Conservation (phyloP, 768 basidiomycete species). For the Suillus variegatus region DNA sequence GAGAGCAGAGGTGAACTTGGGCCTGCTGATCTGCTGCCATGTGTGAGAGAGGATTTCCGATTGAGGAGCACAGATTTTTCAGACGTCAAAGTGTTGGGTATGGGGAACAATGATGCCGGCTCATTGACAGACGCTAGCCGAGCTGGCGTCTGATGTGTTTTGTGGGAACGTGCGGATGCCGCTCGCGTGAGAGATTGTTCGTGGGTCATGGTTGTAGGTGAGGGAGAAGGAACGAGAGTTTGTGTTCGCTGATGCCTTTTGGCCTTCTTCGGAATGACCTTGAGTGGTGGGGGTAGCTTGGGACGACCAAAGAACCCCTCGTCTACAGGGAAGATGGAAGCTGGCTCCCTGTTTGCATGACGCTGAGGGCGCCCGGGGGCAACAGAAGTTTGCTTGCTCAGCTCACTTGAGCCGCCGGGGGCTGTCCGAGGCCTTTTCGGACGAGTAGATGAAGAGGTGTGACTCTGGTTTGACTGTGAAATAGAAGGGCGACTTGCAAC, state of each 20-base stretch:
- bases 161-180: not conserved
- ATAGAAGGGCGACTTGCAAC: not conserved
- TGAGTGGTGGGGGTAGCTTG: slow-evolving; percentile 19
- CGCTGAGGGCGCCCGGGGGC: not conserved
- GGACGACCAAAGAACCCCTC: slow-evolving; percentile 25
- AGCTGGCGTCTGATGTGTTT: not conserved
- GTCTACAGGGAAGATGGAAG: slow-evolving; percentile 16
- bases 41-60: not conserved
- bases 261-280: slow-evolving; percentile 5
- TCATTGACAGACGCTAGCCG: not conserved
- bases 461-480: not conserved
- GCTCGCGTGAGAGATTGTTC: not conserved
- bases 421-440: too few species aligned
- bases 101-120: not conserved
- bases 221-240: slow-evolving; percentile 5
- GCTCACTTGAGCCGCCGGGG: not conserved
- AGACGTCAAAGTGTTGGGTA: not conserved
- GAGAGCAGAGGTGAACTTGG: too few species aligned
- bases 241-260: slow-evolving; percentile 14
- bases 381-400: not conserved
- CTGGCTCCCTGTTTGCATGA: not conserved
- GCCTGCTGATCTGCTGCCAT: not conserved
- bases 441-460: too few species aligned
- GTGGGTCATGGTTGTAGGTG: not conserved
- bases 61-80: not conserved